phyloP scores from a whole-genome alignment of 2,329 filamentous ascomycete genomes.

The Neofusicoccum cordaticola region DNA sequence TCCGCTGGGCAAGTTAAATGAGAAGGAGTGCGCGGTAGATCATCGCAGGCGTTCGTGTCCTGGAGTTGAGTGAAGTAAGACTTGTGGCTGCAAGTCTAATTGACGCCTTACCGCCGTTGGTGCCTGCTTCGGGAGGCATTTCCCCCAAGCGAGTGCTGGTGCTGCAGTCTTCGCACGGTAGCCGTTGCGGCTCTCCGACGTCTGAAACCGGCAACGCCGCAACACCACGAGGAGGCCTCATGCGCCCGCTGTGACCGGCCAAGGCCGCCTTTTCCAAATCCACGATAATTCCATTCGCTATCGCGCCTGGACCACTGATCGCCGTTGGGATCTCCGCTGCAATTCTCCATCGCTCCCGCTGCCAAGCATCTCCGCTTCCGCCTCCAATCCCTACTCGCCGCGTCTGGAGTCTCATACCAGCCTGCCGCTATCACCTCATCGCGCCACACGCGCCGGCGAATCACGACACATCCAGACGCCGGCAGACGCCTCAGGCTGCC shows the following conservation, averaged over 20 bases:
- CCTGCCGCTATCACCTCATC: not conserved
- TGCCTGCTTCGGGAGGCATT: not conserved
- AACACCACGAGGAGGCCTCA: not conserved
- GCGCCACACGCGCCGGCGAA: not conserved
- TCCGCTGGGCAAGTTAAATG: constrained; percentile 3
- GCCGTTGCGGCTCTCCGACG: not conserved
- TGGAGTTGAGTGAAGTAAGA: not conserved
- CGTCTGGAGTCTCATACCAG: not conserved
- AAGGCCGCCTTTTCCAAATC: not conserved
- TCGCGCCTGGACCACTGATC: not conserved
- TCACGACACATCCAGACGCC: not conserved
- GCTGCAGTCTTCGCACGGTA: not conserved
- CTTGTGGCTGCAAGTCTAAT: not conserved
- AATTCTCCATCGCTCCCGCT: constrained; percentile 5
- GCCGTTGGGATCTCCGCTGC: not conserved
- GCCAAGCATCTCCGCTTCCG: constrained; percentile 10
- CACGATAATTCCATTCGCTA: not conserved
- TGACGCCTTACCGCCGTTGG: not conserved
- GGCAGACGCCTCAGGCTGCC: not conserved
- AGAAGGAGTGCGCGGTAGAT: not conserved
- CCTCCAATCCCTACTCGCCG: not conserved
- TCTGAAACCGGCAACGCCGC: constrained; percentile 2
- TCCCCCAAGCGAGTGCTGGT: not conserved
- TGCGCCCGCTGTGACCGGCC: not conserved
- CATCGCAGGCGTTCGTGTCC: not conserved